Evolutionary conservation across 2,329 filamentous ascomycete species (phyloP).

Genomic region (Trichoderma gracile): DNA sequence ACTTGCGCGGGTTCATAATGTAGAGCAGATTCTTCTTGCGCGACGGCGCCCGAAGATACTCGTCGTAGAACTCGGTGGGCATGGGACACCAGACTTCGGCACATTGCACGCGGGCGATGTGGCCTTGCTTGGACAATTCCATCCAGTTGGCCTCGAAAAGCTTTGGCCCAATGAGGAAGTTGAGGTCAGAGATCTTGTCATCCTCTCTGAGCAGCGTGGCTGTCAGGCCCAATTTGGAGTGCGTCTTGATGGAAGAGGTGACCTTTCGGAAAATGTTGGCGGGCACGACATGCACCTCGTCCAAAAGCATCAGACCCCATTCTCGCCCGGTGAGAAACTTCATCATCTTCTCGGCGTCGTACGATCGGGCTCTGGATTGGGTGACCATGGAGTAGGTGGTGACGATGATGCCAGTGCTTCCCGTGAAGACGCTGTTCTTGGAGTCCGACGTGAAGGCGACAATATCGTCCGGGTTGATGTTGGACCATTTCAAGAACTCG

Average conservation of each 20-base stretch:
- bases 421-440: slow-evolving; percentile 75
- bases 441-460: slow-evolving; percentile 93
- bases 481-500: slow-evolving; percentile 98
- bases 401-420: slow-evolving; percentile 93
- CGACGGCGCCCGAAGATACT: slow-evolving; percentile 74
- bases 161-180: slow-evolving; percentile 96
- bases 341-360: slow-evolving; percentile 98
- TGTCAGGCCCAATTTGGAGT: slow-evolving; percentile 92
- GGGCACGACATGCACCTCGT: slow-evolving; percentile 97
- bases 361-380: slow-evolving; percentile 78
- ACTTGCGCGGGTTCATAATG: slow-evolving; percentile 97
- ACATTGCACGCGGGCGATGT: slow-evolving; percentile 96
- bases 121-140: slow-evolving; percentile 93
- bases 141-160: slow-evolving; percentile 99
- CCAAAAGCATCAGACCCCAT: slow-evolving; percentile 96
- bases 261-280: slow-evolving; percentile 96
- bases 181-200: slow-evolving; percentile 96
- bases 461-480: slow-evolving; percentile 88
- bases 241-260: slow-evolving; percentile 87
- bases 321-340: slow-evolving; percentile 84
- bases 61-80: slow-evolving; percentile 96
- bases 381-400: slow-evolving; percentile 99
- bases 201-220: slow-evolving; percentile 94
- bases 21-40: slow-evolving; percentile 63
- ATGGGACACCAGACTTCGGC: slow-evolving; percentile 99